Base-by-base conservation (phyloP, 768 basidiomycete genomes). In the Chalciporus chontae region DNA sequence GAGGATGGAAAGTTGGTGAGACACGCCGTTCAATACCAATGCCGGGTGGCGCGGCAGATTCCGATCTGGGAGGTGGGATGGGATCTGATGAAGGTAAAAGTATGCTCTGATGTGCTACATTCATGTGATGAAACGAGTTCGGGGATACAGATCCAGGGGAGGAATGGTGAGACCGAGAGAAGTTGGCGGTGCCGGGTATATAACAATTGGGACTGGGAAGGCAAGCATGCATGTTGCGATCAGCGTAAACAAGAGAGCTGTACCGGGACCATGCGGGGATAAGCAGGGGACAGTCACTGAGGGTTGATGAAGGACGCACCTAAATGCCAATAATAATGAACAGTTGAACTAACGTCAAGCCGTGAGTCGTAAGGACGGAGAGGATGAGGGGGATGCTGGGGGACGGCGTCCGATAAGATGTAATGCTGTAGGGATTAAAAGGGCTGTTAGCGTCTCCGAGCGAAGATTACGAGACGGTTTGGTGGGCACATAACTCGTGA, bases 71-170 rank as follows among this genome's bases (percentile, higher is more conserved):
- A 10, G 23, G 17, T 21, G 41, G 37, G 51, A 48, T 40, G 27
- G 26, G 34, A 48, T 48, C 46, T 52, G 46, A 52, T 43, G 42
- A 5, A 26, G 45, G 51, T 21, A 43, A n/a, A 21, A 24, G 23
- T 5, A 37, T 18, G 14, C 8, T 15, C 14, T 37, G 44, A 45
- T 36, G 17, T 26, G 19, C 17, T 24, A 46, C 8, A 15, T 43
- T 29, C 5, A 21, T 31, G 37, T 46, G 39, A 17, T 24, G 19
- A 23, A 37, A 45, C 5, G 32, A 24, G 15, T 46, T 27, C 36
- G 45, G 45, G 14, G 45, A 46, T 24, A 37, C n/a, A 10, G 37
- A 38, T 17, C 24, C 45, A 37, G 24, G 13, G 18, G 24, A 32
- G 13, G 34, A 37, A 23, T 34, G 11, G 8, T 37, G 45, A 3